Percentiles rank a stretch among this genome's conserved stretches.
phyloP scores from a whole-genome alignment of 1,284 basidiomycete species.

The Cryptococcus hybrid region DNA sequence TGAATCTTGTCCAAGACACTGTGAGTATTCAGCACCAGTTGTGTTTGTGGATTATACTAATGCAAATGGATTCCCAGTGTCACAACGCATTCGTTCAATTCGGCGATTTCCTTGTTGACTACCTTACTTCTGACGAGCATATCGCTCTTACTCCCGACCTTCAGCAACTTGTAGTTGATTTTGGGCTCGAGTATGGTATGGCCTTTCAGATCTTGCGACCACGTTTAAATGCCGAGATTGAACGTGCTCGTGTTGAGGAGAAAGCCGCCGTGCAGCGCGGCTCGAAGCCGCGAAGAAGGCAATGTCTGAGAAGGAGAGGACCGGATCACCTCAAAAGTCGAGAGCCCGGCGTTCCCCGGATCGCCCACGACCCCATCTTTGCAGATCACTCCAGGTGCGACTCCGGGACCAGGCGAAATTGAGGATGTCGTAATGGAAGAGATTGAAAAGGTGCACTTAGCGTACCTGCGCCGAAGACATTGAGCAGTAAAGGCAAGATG shows the following conservation, averaged over 20 bases:
- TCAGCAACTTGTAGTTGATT: conserved; percentile 66
- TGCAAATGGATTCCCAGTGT: conserved; percentile 32
- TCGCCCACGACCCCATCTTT: conserved; percentile 24
- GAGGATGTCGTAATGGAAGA: conserved; percentile 15
- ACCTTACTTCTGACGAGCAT: conserved; percentile 48
- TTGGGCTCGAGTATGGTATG: conserved; percentile 74
- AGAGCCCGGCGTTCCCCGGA: neutral
- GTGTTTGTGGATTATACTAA: neutral
- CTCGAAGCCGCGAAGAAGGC: conserved; percentile 59
- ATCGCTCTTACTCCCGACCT: conserved; percentile 60
- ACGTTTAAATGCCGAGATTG: conserved; percentile 61
- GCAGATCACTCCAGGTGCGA: conserved; percentile 34
- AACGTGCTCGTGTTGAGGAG: conserved; percentile 16
- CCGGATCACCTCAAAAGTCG: neutral
- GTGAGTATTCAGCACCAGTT: conserved; percentile 50
- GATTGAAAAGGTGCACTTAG: neutral
- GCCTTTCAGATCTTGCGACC: conserved; percentile 91
- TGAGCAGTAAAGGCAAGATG: conserved; percentile 4
- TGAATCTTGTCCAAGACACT: conserved; percentile 81
- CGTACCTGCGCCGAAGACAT: conserved; percentile 14
- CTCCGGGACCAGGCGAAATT: conserved; percentile 19
- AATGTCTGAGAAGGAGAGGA: conserved; percentile 1
- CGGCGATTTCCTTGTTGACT: conserved; percentile 52
- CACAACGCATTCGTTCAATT: conserved; percentile 58
- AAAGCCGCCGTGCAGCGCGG: conserved; percentile 64